Evolutionary conservation across 108 stramenopile genomes (phyloP), one percentile per base, ranked within the genome.

Genomic region (Conticribra guillardii): DNA sequence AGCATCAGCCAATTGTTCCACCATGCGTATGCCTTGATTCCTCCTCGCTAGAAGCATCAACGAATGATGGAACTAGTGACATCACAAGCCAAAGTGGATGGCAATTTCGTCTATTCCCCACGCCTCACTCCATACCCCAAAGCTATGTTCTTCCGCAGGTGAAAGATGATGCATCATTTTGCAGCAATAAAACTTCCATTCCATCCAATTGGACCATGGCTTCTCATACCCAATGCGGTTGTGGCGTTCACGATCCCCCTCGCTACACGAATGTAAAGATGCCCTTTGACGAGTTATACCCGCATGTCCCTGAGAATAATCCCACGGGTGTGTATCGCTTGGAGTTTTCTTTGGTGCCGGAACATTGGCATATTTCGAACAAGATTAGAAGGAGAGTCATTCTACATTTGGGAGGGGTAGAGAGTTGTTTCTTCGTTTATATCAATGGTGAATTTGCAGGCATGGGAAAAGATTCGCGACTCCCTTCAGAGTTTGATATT

Each of bases 311-410:
- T 7, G 9, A 51, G 2, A 21, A 82, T 2, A 96, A 97, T 80
- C 94, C 96, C 0, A 89, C 91, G 17, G 96, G 94, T 1, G 56
- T 88, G 22, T 97, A 96, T 77, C 77, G 85, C 32, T 62, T 79
- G 24, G 54, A 62, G 0, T 85, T 93, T 65, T 52, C 61, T 11
- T 34, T 86, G 30, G 24, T 47, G 22, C 79, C 85, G 16, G 1
- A 51, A 7, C 16, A 44, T 18, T 95, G 91, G 33, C 30, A 62
- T 11, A 44, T 4, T 17, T 50, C 15, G 3, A 22, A 54, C 11
- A 63, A 19, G 63, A 54, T 27, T 23, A 31, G 52, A 31, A 69
- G 31, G 49, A 62, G 51, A 77, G 69, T 80, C 67, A 74, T 55
- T 26, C 92, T 62, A 17, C 90, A 57, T 64, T 90, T 57, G 81